Conservation (phyloP, 345 rosid species). For the Eutrema japonicum region DNA sequence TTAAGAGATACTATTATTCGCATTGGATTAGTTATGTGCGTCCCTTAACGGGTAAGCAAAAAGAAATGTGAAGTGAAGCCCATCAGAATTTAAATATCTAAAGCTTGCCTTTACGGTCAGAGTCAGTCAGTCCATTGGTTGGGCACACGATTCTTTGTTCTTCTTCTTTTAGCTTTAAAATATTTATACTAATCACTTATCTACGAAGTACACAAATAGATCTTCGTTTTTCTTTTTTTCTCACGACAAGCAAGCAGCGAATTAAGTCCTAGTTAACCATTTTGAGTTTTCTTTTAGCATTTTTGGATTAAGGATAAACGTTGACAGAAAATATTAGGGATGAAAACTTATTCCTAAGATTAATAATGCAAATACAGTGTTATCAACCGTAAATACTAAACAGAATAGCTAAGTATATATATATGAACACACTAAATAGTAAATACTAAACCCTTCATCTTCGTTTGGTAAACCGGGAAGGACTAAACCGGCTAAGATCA, state of each 20-base stretch:
- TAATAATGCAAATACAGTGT: not conserved
- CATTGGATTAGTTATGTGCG: constrained; percentile 28
- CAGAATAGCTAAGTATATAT: too few species aligned
- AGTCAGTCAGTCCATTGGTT: constrained; percentile 21
- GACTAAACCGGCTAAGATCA: constrained; percentile 73
- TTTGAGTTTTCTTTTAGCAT: not conserved
- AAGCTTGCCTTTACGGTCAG: constrained; percentile 11
- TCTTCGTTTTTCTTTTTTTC: too few species aligned
- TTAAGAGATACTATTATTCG: constrained; percentile 18
- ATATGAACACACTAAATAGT: too few species aligned
- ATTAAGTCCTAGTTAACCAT: not conserved
- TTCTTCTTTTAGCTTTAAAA: not conserved
- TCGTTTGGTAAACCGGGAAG: constrained; percentile 59
- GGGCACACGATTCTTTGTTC: constrained; percentile 31
- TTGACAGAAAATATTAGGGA: not conserved
- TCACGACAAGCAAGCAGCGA: not conserved
- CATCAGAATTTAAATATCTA: constrained; percentile 14
- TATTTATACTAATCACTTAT: not conserved
- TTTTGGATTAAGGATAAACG: not conserved
- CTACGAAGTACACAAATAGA: too few species aligned
- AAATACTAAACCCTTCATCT: constrained; percentile 18
- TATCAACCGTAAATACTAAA: not conserved
- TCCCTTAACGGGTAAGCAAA: constrained; percentile 41
- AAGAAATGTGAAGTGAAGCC: constrained; percentile 30
- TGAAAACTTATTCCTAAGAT: not conserved